Conservation (phyloP, 2,329 filamentous ascomycete species). For the Pseudogymnoascus sp. region DNA sequence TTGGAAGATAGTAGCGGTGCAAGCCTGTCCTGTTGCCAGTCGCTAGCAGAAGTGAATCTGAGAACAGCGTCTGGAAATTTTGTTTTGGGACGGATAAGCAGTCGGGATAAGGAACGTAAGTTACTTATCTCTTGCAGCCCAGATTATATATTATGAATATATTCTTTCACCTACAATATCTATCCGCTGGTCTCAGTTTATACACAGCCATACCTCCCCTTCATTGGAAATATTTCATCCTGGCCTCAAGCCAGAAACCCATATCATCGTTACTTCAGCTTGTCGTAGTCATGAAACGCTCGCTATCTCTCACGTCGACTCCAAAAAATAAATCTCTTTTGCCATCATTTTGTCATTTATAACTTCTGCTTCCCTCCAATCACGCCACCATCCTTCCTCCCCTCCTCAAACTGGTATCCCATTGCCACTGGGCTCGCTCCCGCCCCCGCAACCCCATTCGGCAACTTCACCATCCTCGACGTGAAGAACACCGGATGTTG, state of each 20-base stretch:
- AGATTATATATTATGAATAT: not conserved
- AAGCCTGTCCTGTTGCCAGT: not conserved
- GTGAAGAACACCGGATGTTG: not conserved
- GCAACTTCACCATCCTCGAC: not conserved
- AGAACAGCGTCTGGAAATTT: not conserved
- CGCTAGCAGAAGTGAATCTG: not conserved
- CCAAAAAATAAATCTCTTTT: no score
- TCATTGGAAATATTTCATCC: not conserved
- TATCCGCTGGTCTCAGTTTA: not conserved
- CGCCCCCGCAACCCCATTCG: not conserved
- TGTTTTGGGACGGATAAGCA: not conserved
- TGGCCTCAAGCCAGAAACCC: not conserved
- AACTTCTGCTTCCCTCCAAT: not conserved
- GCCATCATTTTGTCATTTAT: not conserved
- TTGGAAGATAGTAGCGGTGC: not conserved
- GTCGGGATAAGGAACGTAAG: not conserved
- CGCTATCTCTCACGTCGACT: not conserved
- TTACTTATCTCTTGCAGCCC: not conserved
- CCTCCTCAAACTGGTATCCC: slow-evolving; percentile 4
- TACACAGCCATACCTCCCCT: not conserved
- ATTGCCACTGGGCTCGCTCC: not conserved
- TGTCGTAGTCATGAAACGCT: not conserved
- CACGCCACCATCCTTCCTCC: not conserved
- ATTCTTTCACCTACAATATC: not conserved
- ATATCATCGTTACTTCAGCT: not conserved